Percentiles rank a stretch among this genome's conserved stretches.
phyloP scores from a whole-genome alignment of 441 rosid species.

The Capsella rubella region DNA sequence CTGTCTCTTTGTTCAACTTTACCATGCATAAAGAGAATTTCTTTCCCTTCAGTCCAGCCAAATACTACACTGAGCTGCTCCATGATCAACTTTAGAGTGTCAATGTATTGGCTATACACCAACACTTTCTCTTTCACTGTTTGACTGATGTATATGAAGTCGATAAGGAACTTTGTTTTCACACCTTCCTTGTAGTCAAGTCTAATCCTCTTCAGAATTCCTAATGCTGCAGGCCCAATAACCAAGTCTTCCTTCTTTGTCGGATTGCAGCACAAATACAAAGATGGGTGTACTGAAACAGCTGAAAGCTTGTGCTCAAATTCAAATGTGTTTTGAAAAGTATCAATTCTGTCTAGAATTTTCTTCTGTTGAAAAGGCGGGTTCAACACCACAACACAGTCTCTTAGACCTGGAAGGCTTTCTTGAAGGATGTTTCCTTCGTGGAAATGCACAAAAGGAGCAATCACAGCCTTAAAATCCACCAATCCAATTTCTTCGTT shows the following conservation, averaged over 20 bases:
- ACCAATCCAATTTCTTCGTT: slow-evolving; percentile 48
- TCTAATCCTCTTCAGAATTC: slow-evolving; percentile 39
- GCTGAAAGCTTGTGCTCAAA: slow-evolving; percentile 47
- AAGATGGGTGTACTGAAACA: slow-evolving; percentile 67
- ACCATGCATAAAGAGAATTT: slow-evolving; percentile 66
- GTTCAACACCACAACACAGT: slow-evolving; percentile 62
- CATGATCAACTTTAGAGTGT: slow-evolving; percentile 53
- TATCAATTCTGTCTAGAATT: slow-evolving; percentile 50
- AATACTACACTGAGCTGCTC: slow-evolving; percentile 51
- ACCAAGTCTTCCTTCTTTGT: slow-evolving; percentile 30
- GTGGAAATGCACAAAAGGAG: slow-evolving; percentile 76
- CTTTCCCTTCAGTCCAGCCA: slow-evolving; percentile 58
- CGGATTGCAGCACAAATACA: slow-evolving; percentile 34
- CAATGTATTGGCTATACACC: slow-evolving; percentile 66
- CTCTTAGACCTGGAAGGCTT: slow-evolving; percentile 73
- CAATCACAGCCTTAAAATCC: slow-evolving; percentile 46
- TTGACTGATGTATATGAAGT: slow-evolving; percentile 56
- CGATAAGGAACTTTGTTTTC: slow-evolving; percentile 65
- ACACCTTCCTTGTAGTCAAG: slow-evolving; percentile 56
- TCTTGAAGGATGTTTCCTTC: slow-evolving; percentile 62
- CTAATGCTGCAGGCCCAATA: slow-evolving; percentile 19
- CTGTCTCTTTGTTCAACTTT: slow-evolving; percentile 50
- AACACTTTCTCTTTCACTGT: slow-evolving; percentile 65
- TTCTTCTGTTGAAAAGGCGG: slow-evolving; percentile 57
- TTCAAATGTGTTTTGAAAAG: slow-evolving; percentile 36